Evolutionary conservation across 2,329 filamentous ascomycete species (phyloP), one percentile per base, ranked within the genome.

Genomic region (Ophiostoma ulmi): DNA sequence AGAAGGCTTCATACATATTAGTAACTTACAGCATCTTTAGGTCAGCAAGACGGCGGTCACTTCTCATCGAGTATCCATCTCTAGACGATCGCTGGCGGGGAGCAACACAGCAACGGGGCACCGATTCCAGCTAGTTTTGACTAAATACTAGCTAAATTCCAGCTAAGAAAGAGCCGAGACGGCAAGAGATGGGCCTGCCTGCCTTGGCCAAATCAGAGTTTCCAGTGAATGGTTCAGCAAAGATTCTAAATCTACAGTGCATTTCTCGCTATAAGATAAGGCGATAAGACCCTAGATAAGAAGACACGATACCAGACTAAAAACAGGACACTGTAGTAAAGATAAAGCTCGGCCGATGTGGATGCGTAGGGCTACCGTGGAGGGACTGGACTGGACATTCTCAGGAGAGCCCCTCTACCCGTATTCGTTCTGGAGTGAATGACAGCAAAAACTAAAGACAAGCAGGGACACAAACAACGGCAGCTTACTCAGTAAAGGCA

Each of bases 161-260:
- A 31, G 52, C 52, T 58, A 58, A 26, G 52, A 26, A 58, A 58
- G 14, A 58, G 52, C 52, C 52, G 22, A 58, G 52, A 48, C 44
- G 44, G 44, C 44, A 48, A 58, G 52, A 22, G n/a, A 58, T 26
- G 52, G 52, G 52, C 22, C 52, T 26, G 52, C 22, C 52, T 26
- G n/a, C n/a, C 52, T 58, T 58, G 52, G 52, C 52, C 52, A 26
- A 22, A 58, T 26, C 52, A 58, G 52, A 58, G 10, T 3, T 26
- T 58, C 20, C 22, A 58, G 52, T 26, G 52, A 7, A 31, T 8
- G 20, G 44, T 48, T 20, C 44, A 48, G 44, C 44, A 48, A 20
- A 48, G 20, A 48, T 5, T 31, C 31, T 4, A 4, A 31, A 31
- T 14, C 14, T 44, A 44, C 39, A 44, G 39, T 44, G 39, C 39